phyloP scores from a whole-genome alignment of 331 rosid species.

The Rosa hybrid region DNA sequence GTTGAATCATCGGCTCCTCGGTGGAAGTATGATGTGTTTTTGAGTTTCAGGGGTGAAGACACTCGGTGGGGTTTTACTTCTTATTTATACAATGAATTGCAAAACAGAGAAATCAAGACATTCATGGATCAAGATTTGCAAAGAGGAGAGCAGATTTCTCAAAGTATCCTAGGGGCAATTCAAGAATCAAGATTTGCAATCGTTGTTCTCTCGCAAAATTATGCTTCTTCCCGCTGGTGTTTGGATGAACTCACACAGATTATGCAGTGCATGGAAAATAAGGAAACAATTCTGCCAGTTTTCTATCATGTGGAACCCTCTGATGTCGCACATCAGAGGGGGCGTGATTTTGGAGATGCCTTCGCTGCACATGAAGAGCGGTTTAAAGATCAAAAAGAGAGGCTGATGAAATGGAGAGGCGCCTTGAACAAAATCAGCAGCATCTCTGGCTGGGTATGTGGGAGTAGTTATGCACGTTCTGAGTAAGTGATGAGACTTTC shows the following conservation, averaged over 20 bases:
- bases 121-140: no score
- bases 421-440: not conserved
- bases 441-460: not conserved
- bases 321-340: not conserved
- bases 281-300: not conserved
- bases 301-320: not conserved
- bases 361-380: not conserved
- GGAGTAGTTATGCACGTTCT: no score
- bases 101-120: not conserved
- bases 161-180: not conserved
- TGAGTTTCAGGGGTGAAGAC: not conserved
- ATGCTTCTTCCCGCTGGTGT: not conserved
- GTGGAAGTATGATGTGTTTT: not conserved
- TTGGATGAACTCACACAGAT: not conserved
- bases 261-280: not conserved
- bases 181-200: constrained; percentile 5
- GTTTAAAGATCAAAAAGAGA: no score
- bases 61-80: not conserved
- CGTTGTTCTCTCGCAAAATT: not conserved
- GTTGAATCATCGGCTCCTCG: not conserved
- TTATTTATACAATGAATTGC: not conserved
- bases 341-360: not conserved
- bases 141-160: no score
- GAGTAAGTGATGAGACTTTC: not conserved
- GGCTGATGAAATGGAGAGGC: no score